Conservation (phyloP, 2,329 filamentous ascomycete species). For the Ceratocystis eucalypticola region DNA sequence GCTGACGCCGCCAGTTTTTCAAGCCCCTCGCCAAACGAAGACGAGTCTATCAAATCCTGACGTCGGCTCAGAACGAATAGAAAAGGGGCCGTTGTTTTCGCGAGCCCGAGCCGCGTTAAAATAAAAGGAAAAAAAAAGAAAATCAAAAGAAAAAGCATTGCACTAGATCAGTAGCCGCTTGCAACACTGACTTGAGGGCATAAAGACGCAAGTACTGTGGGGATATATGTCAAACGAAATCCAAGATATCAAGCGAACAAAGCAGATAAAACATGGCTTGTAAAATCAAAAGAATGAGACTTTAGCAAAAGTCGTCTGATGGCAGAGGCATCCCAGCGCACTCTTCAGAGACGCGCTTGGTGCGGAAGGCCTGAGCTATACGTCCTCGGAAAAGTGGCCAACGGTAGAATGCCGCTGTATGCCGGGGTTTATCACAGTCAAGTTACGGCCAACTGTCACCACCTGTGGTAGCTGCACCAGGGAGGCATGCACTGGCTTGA, state of each 20-base stretch:
- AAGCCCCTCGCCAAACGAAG: neutral
- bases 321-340: no score
- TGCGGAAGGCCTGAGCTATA: constrained; percentile 5
- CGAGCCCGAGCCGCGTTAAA: neutral
- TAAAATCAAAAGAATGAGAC: constrained; percentile 8
- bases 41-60: neutral
- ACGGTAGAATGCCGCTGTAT: constrained; percentile 17
- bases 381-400: constrained; percentile 18
- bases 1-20: neutral
- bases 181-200: neutral
- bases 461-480: constrained; percentile 11
- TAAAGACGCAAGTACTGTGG: constrained; percentile 10
- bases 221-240: constrained; percentile 13
- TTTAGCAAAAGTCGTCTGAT: neutral
- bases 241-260: constrained; percentile 7
- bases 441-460: constrained; percentile 14
- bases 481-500: neutral
- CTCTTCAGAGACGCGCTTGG: no score
- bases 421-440: constrained; percentile 15
- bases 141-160: neutral
- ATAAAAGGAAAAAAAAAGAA: neutral
- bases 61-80: neutral
- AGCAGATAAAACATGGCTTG: neutral
- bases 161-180: neutral
- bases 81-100: neutral